Base-by-base conservation (phyloP, 1,284 basidiomycete genomes). In the Apiotrichum veenhuisii region DNA sequence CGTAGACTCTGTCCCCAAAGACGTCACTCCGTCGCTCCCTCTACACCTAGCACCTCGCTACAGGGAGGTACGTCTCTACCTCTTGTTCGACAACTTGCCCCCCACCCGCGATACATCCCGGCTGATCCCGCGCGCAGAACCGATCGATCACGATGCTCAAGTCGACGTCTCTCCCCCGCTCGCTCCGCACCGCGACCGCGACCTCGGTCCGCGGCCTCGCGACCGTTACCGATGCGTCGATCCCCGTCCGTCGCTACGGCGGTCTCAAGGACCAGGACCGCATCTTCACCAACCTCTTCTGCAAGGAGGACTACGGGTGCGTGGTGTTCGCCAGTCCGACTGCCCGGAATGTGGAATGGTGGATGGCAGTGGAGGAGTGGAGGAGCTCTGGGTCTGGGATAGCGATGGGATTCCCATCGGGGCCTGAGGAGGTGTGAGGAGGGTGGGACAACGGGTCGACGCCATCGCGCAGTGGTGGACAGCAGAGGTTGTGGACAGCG, bases 251-350 rank as follows among this genome's bases (percentile, higher is more conserved):
- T 63, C 84, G 84, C 61, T 93, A 93, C 70, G 92, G 92, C 26
- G 92, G 92, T 1, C 80, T 97, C 64, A 90, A 87, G 74, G 93
- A 96, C 79, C 91, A 94, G 76, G 93, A 96, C 78, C 85, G 91
- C 52, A 92, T 93, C 69, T 93, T 48, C 46, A 91, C 89, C 49
- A 96, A 96, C 76, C 84, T 85, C 2, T 93, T 87, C 73, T 87
- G 83, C 69, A 83, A 83, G 59, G 88, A 91, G 72, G 91, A 95
- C 71, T 87, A 91, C 72, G 87, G 15, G 46, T 46, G 23, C n/a
- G 42, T 34, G 14, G n/a, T n/a, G n/a, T n/a, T n/a, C n/a, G n/a
- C n/a, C n/a, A n/a, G n/a, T n/a, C n/a, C n/a, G n/a, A n/a, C n/a
- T n/a, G n/a, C n/a, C n/a, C n/a, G n/a, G n/a, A n/a, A n/a, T n/a